phyloP scores from a whole-genome alignment of 805 yeast genomes.

The Saturnispora bothae region DNA sequence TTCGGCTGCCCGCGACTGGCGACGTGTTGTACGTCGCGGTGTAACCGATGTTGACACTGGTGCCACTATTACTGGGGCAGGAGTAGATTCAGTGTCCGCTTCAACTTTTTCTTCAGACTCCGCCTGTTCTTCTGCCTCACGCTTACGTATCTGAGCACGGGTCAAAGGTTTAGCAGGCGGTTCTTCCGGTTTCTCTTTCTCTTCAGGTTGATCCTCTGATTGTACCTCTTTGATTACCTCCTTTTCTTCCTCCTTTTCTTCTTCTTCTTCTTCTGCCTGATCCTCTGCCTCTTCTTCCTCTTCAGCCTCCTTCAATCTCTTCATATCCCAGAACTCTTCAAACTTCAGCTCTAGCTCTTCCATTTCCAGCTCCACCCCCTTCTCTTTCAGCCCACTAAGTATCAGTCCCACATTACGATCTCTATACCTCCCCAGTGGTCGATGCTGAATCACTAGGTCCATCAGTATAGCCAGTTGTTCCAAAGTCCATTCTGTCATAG shows the following conservation, averaged over 20 bases:
- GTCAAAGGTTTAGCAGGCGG: neutral
- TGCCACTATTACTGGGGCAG: neutral
- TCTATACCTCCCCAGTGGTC: slow-evolving; percentile 21
- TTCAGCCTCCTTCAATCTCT: slow-evolving; percentile 15
- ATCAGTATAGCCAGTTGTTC: slow-evolving; percentile 18
- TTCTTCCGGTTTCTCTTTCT: neutral
- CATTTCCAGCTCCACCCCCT: slow-evolving; percentile 10
- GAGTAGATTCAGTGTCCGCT: too few species aligned
- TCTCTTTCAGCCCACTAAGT: slow-evolving; percentile 13
- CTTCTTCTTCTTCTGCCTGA: neutral
- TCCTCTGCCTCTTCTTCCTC: slow-evolving; percentile 1
- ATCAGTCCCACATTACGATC: slow-evolving; percentile 13
- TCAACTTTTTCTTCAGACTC: neutral
- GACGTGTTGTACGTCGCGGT: neutral
- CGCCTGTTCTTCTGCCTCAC: neutral
- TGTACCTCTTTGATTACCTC: neutral
- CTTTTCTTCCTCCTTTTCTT: neutral
- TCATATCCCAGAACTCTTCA: slow-evolving; percentile 20
- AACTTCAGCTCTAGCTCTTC: slow-evolving; percentile 15
- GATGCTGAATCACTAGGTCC: slow-evolving; percentile 20
- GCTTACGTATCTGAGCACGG: too few species aligned
- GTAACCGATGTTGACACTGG: neutral
- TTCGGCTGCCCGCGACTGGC: neutral
- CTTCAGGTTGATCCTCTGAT: neutral
- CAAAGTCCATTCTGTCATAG: slow-evolving; percentile 20